Evolutionary conservation across 2,329 filamentous ascomycete genomes (phyloP).

Genomic region (Aspergillus nomiae): DNA sequence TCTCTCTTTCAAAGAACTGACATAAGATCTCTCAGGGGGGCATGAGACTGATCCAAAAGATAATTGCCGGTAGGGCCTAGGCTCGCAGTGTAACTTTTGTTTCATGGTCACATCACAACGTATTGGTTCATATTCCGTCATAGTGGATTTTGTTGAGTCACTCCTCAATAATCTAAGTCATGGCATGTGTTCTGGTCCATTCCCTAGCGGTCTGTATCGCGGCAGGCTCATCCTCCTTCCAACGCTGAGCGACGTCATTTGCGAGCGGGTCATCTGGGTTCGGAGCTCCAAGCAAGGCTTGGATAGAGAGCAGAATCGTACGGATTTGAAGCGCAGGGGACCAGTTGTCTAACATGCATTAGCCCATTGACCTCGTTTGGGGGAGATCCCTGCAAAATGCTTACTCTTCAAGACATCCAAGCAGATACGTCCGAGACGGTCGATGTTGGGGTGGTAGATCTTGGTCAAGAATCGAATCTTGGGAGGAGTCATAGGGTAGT

Average conservation of each 20-base stretch:
- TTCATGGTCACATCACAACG: constrained; percentile 36
- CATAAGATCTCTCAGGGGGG: constrained; percentile 5
- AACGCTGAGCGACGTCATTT: constrained; percentile 94
- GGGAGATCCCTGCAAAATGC: constrained; percentile 24
- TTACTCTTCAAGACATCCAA: constrained; percentile 95
- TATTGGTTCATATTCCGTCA: constrained; percentile 19
- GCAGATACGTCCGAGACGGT: constrained; percentile 95
- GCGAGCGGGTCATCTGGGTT: constrained; percentile 99
- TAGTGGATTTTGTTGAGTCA: constrained; percentile 13
- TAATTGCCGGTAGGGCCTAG: constrained; percentile 19
- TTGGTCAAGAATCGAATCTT: constrained; percentile 99
- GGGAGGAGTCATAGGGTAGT: constrained; percentile 98
- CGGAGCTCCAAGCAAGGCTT: constrained; percentile 90
- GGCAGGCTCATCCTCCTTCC: constrained; percentile 93
- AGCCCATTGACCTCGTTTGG: constrained; percentile 9
- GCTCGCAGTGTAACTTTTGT: constrained; percentile 18
- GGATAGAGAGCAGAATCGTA: constrained; percentile 97
- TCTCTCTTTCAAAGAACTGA: constrained; percentile 8
- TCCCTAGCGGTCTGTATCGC: constrained; percentile 90
- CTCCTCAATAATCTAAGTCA: constrained; percentile 43
- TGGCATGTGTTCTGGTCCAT: constrained; percentile 85
- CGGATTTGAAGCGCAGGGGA: constrained; percentile 96
- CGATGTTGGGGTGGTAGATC: constrained; percentile 99
- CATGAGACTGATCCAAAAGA: constrained; percentile 16
- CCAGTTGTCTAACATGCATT: constrained; percentile 77